Evolutionary conservation across 176 grass and related monocot species (phyloP).

Genomic region (Urochloa ruziziensis): DNA sequence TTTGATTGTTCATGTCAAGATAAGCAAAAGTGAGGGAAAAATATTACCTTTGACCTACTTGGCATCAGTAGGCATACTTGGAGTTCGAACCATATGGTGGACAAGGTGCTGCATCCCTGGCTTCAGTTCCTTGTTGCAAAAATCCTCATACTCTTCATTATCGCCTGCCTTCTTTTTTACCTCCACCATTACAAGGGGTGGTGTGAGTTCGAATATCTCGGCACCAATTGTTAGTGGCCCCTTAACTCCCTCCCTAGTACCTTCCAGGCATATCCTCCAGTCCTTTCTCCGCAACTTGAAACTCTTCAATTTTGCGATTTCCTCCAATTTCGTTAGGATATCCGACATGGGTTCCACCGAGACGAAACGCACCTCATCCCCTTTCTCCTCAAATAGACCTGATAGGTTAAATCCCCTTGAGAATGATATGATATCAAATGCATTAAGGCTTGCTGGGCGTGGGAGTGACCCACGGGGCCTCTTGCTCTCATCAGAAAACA

Average conservation of each 20-base stretch:
- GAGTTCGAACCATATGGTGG: constrained; percentile 41
- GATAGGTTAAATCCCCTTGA: constrained; percentile 88
- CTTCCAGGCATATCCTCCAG: constrained; percentile 86
- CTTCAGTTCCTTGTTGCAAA: constrained; percentile 86
- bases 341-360: constrained; percentile 55
- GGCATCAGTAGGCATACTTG: constrained; percentile 18
- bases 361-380: constrained; percentile 77
- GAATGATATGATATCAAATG: constrained; percentile 99
- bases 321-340: constrained; percentile 79
- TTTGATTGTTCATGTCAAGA: not conserved
- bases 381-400: constrained; percentile 83
- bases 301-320: constrained; percentile 83
- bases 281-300: constrained; percentile 81
- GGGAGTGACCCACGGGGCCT: constrained; percentile 39
- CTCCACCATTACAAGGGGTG: constrained; percentile 84
- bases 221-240: constrained; percentile 81
- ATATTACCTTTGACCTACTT: constrained; percentile 43
- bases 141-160: constrained; percentile 85
- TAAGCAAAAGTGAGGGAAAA: not conserved
- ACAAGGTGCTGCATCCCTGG: constrained; percentile 82
- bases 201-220: constrained; percentile 92
- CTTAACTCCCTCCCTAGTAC: constrained; percentile 88
- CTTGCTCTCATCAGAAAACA: constrained; percentile 53
- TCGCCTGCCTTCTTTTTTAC: constrained; percentile 94
- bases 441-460: constrained; percentile 86